These are phyloP conservation scores for Citrus inodora DNA, from an alignment of 345 rosid species.

Conservation along the genomic window DNA sequence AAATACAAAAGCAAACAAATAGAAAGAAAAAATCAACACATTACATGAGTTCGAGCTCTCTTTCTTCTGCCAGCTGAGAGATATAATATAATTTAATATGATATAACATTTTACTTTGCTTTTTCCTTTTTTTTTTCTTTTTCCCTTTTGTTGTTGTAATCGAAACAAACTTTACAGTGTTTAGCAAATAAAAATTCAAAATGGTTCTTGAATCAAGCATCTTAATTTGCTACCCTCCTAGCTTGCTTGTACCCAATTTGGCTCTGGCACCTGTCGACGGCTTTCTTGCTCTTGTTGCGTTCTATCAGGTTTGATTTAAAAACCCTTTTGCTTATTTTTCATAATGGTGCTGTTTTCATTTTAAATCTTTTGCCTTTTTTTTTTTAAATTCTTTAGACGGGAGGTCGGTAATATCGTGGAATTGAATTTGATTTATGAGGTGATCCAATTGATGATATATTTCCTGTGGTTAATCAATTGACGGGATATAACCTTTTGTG, in stretches of 20 bases:
- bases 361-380: not conserved
- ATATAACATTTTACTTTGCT: too few relatives aligned
- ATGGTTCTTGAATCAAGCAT: conserved; percentile 10
- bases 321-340: not conserved
- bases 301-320: conserved; percentile 32
- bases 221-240: conserved; percentile 18
- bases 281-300: conserved; percentile 33
- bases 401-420: not conserved
- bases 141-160: not conserved
- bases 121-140: too few relatives aligned
- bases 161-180: not conserved
- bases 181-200: not conserved
- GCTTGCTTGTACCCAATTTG: conserved; percentile 26
- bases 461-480: too few relatives aligned
- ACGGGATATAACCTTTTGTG: not conserved
- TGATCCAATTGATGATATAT: not conserved
- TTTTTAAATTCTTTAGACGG: not conserved
- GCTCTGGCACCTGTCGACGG: conserved; percentile 32
- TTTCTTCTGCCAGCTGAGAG: too few relatives aligned
- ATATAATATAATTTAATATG: too few relatives aligned
- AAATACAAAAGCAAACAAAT: too few relatives aligned
- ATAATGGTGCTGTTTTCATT: not conserved
- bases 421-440: not conserved
- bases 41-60: too few relatives aligned
- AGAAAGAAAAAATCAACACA: too few relatives aligned